Evolutionary conservation across 257 asterid species (phyloP), one percentile per base, ranked within the genome.

Genomic region (Phtheirospermum japonicum): DNA sequence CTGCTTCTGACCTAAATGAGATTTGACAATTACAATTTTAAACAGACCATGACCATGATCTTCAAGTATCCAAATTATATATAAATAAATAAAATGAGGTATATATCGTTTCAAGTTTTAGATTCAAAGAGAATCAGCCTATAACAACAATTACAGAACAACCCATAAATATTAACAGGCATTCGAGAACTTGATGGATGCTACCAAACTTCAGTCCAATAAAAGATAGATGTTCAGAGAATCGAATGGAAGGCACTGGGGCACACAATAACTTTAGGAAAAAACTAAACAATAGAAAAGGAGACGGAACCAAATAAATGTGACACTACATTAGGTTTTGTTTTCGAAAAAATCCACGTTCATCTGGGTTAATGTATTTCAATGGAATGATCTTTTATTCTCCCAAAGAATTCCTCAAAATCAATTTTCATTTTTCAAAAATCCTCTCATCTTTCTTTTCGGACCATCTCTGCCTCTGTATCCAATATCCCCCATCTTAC

Each of bases 71-170:
- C n/a, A 54, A 49, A 10, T 23, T 16, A 16, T 6, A 31, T 6
- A 13, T n/a, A 63, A 40, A 72, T 20, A 48, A 45, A 34, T 6
- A 31, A 39, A 42, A n/a, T 34, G 2, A 50, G 8, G 68, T 19
- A 3, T 52, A 40, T 7, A 48, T 23, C 23, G 5, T 6, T 9
- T 43, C 50, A 43, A 14, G 12, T 6, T 36, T 36, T 43, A 43
- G 14, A 43, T 43, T 43, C 50, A 43, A 40, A 40, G 9, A 39
- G 55, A 28, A 66, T 66, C 49, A 37, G 23, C 50, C 59, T 10
- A 31, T 26, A 33, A 50, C 13, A 46, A 46, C 37, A 14, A 46
- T 7, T 34, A 30, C 19, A 61, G 40, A 20, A 26, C 40, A 19
- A 13, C 10, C 0, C 53, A 14, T 46, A 46, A 46, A 46, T 46